Base-by-base conservation (phyloP, 768 basidiomycete genomes). In the Wakefieldia striispora region DNA sequence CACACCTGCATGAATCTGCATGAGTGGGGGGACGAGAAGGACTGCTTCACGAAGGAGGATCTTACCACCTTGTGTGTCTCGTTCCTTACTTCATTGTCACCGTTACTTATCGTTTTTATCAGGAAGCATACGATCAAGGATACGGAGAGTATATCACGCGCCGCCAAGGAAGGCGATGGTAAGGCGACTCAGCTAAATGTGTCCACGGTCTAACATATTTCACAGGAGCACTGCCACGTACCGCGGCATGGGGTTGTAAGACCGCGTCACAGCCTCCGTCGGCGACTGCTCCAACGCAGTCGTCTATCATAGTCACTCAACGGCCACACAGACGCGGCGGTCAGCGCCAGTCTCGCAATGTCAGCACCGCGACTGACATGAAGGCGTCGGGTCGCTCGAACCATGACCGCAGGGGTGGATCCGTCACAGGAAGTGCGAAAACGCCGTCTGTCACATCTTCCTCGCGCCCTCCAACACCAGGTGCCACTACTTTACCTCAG, bases 11-110 rank as follows among this genome's bases (percentile, higher is more conserved):
- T 95, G 84, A 89, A 91, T 66, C 72, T 95, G 38, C 97, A 99
- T 65, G 97, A 98, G 67, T 97, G 93, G 91, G 97, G 95, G 29
- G 97, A 97, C 53, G 95, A 98, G 70, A 89, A 92, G 48, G 97
- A 99, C 68, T 95, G 91, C 62, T 95, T 97, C 65, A 94, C 95
- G 1, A 95, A 95, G 71, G 94, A 97, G 66, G 95, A 98, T 69
- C 74, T 95, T 50, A 88, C 92, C 21, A 95, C 94, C 1, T 71
- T 95, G 93, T 95, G 64, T 40, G 82, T 77, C 38, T 51, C 48
- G 45, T 55, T 53, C 35, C 20, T 49, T 20, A 20, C 13, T 40
- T 29, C 53, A 45, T 27, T 40, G 14, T 48, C 24, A 24, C 6
- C 24, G 13, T 46, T 29, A 38, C 43, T 50, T 2, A 57, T 26